Conservation (phyloP, 2,329 filamentous ascomycete genomes). For the Ascochyta rabiei region DNA sequence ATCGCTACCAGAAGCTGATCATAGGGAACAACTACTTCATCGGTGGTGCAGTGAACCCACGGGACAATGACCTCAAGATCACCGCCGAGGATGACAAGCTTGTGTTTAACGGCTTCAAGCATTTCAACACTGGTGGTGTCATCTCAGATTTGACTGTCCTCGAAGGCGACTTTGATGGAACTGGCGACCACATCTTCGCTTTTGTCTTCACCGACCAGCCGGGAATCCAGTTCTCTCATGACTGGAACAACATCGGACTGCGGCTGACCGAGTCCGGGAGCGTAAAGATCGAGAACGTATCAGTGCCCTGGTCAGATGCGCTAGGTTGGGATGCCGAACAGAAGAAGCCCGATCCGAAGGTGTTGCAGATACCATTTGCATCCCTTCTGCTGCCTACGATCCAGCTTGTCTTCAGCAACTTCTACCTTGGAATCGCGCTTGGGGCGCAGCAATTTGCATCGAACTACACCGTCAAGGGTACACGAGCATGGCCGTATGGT, state of each 20-base stretch:
- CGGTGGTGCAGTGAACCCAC: conserved; percentile 68
- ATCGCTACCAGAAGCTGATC: conserved; percentile 62
- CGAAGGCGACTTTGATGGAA: conserved; percentile 65
- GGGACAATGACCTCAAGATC: conserved; percentile 66
- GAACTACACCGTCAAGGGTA: conserved; percentile 62
- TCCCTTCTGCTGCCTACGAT: conserved; percentile 67
- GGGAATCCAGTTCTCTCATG: conserved; percentile 63
- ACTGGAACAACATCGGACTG: conserved; percentile 70
- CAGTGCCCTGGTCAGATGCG: conserved; percentile 65
- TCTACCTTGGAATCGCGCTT: conserved; percentile 68
- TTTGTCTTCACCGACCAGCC: conserved; percentile 63
- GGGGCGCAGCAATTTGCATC: conserved; percentile 63
- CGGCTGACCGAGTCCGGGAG: conserved; percentile 68
- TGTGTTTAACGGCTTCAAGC: conserved; percentile 67
- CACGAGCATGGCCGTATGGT: conserved; percentile 68
- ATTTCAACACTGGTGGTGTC: conserved; percentile 72
- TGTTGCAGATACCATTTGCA: conserved; percentile 61
- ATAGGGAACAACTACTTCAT: conserved; percentile 70
- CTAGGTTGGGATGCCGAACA: conserved; percentile 63
- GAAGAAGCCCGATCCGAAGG: conserved; percentile 58
- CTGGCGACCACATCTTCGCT: conserved; percentile 67
- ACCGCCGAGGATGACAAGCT: conserved; percentile 60
- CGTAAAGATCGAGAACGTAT: conserved; percentile 65
- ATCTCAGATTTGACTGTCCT: conserved; percentile 70
- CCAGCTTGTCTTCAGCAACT: conserved; percentile 70